Evolutionary conservation across 2,329 filamentous ascomycete genomes (phyloP), one percentile per base, ranked within the genome.

Genomic region (Fusarium xylarioides): DNA sequence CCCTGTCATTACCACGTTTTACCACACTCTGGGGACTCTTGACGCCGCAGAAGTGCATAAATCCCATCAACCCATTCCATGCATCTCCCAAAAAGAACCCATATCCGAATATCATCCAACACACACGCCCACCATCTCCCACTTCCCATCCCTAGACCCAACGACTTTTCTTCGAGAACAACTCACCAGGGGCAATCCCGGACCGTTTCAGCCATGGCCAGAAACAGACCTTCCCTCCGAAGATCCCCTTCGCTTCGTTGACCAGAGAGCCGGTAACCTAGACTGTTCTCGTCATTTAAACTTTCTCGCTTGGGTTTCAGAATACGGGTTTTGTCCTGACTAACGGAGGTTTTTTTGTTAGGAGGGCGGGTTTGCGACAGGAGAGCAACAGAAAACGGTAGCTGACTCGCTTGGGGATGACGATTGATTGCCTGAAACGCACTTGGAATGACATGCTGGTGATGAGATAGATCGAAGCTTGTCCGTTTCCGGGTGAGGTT

Each of bases 211-310:
- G 71, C 71, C 63, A 71, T 74, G 55, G 58, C 71, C 71, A 74
- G 66, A 71, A 73, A 68, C 67, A 74, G 70, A 68, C 53, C 43
- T 64, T 47, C 57, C 49, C 64, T 50, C 70, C 70, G 70, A 70
- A 38, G 53, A 67, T 55, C 63, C 50, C 54, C 34, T 49, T 68
- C 70, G 63, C 66, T 65, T 70, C 63, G 58, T 68, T 71, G 68
- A 73, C 71, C 71, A 74, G 37, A 74, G 66, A 71, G 59, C 67
- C 71, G 71, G 71, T 73, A 73, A 74, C 71, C 70, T 68, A 71
- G 38, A 10, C 70, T 56, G 46, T 66, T 63, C 53, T 64, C 37
- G 70, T 73, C 70, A 49, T 67, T 67, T 60, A 67, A 52, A 60
- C 70, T 74, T 73, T 68, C 61, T 60, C 56, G 67, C 70, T 64